Percentiles rank a stretch among this genome's conserved stretches.
phyloP scores from a whole-genome alignment of 176 grass and related monocot species.

The Panicum miliaceum region DNA sequence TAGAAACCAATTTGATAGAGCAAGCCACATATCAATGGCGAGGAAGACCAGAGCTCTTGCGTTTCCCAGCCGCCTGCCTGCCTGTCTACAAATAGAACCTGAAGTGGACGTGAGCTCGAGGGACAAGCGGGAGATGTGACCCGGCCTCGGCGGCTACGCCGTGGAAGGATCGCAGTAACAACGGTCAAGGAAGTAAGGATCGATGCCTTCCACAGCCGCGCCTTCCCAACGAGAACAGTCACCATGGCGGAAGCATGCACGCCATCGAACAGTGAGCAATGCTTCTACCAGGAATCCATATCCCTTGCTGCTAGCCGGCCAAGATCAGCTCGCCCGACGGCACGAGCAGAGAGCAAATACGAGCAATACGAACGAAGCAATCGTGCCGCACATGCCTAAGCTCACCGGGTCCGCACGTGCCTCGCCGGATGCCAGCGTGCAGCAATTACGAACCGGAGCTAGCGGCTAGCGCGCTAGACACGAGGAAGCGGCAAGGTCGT shows the following conservation, averaged over 20 bases:
- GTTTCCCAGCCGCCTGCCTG: neutral
- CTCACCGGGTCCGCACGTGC: conserved; percentile 33
- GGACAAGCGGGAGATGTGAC: neutral
- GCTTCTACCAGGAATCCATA: neutral
- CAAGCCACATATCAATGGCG: neutral
- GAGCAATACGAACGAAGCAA: conserved; percentile 29
- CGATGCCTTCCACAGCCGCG: neutral
- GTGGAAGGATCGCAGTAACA: neutral
- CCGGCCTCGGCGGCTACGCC: conserved; percentile 1
- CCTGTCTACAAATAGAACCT: neutral
- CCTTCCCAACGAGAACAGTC: conserved; percentile 11
- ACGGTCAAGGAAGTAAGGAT: neutral
- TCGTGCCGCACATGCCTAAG: neutral
- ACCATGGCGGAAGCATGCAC: conserved; percentile 32
- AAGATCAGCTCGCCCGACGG: conserved; percentile 11
- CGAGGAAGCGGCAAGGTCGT: conserved; percentile 7
- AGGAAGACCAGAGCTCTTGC: neutral
- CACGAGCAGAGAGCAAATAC: neutral
- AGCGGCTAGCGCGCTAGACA: conserved; percentile 1
- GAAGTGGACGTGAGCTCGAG: conserved; percentile 17
- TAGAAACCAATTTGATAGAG: neutral
- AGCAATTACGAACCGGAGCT: neutral
- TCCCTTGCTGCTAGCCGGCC: neutral
- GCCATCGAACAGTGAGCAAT: neutral
- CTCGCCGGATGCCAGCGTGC: neutral